These are phyloP conservation scores for Bryoerythrophyllum caledonicum DNA, from an alignment of 225 moss, liverwort and hornwort species.

Conservation along the genomic window DNA sequence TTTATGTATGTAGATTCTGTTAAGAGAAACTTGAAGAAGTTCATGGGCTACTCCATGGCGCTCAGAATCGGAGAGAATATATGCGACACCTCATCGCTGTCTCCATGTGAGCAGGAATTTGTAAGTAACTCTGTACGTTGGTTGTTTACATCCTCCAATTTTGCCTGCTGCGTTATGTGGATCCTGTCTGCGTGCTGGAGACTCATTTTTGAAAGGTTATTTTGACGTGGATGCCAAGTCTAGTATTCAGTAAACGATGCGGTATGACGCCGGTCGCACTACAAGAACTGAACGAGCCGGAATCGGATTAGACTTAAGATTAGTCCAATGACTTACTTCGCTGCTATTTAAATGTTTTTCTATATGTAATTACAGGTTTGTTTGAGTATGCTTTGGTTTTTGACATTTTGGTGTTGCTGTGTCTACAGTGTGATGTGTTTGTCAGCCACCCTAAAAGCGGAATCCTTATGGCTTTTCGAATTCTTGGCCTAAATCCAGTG, in stretches of 20 bases:
- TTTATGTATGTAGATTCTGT: slow-evolving; percentile 23
- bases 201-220: not conserved
- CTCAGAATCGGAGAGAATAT: slow-evolving; percentile 28
- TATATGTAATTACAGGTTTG: not conserved
- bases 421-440: slow-evolving; percentile 48
- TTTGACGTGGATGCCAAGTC: not conserved
- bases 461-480: slow-evolving; percentile 38
- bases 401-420: slow-evolving; percentile 14
- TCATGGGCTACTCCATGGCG: slow-evolving; percentile 46
- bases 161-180: slow-evolving; percentile 1
- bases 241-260: not conserved
- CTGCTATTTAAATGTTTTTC: not conserved
- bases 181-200: not conserved
- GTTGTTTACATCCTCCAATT: not conserved
- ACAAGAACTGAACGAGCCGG: not conserved
- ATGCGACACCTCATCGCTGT: slow-evolving; percentile 28
- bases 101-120: slow-evolving; percentile 43
- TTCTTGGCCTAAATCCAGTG: slow-evolving; percentile 37
- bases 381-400: not conserved
- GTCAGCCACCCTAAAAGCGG: slow-evolving; percentile 44
- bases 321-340: not conserved
- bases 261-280: not conserved
- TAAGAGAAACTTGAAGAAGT: slow-evolving; percentile 38
- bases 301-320: not conserved
- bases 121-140: slow-evolving; percentile 25